Conservation (phyloP, 345 rosid species). For the Diplotaxis tenuifolia region DNA sequence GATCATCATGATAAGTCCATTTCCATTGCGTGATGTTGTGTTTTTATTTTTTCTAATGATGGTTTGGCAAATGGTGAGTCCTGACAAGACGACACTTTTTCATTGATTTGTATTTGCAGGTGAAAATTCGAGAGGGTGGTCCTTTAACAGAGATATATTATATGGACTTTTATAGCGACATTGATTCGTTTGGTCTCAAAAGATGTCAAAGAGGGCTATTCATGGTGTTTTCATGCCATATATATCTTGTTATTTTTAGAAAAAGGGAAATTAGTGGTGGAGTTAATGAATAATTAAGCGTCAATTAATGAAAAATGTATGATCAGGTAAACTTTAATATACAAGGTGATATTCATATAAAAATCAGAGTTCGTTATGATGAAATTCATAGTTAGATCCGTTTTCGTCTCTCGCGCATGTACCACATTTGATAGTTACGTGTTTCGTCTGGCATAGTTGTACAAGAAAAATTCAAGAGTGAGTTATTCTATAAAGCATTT, state of each 20-base stretch:
- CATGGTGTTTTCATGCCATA: not conserved
- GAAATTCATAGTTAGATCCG: too few species aligned
- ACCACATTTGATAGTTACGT: too few species aligned
- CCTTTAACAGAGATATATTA: constrained; percentile 16
- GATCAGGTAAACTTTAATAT: not conserved
- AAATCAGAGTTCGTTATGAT: not conserved
- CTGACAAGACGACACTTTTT: not conserved
- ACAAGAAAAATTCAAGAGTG: too few species aligned
- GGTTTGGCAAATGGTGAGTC: constrained; percentile 6
- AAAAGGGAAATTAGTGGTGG: not conserved
- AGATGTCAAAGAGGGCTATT: constrained; percentile 24
- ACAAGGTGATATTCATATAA: not conserved
- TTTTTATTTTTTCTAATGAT: not conserved
- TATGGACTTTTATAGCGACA: constrained; percentile 27
- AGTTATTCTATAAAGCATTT: too few species aligned
- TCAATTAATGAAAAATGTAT: not conserved
- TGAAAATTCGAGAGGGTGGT: constrained; percentile 12
- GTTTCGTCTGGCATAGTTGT: too few species aligned
- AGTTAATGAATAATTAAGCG: not conserved
- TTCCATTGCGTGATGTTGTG: not conserved
- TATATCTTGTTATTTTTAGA: constrained; percentile 2
- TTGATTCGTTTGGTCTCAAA: constrained; percentile 21
- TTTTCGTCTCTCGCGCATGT: too few species aligned
- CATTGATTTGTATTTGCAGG: constrained; percentile 19
- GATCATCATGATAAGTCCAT: not conserved